These are phyloP conservation scores for Clonostachys sp. DNA, from an alignment of 2,329 filamentous ascomycete genomes.

Conservation along the genomic window DNA sequence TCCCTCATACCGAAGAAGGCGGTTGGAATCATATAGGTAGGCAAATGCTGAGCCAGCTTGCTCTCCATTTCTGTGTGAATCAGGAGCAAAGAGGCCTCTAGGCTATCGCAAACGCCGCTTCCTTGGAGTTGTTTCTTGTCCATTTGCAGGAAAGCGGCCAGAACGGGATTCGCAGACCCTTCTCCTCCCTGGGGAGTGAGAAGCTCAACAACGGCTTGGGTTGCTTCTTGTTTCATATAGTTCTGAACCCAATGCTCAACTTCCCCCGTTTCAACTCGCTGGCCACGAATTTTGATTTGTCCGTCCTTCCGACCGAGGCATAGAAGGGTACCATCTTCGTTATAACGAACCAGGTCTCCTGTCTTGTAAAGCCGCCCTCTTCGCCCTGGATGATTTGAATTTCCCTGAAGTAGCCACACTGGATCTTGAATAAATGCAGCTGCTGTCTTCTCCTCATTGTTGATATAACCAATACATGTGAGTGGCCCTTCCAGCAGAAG, in stretches of 20 bases:
- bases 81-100: background rate
- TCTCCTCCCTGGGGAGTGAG: background rate
- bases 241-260: constrained; percentile 28
- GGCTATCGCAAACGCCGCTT: background rate
- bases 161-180: background rate
- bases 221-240: background rate
- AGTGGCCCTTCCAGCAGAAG: constrained; percentile 32
- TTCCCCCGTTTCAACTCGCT: constrained; percentile 41
- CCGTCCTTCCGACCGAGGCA: constrained; percentile 52
- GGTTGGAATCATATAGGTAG: constrained; percentile 1
- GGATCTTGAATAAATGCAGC: constrained; percentile 4
- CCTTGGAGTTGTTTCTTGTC: background rate
- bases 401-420: constrained; percentile 13
- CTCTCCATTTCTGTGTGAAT: background rate
- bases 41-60: background rate
- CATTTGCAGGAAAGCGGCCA: background rate
- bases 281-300: constrained; percentile 54
- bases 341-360: constrained; percentile 38
- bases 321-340: constrained; percentile 27
- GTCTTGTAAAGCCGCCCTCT: constrained; percentile 37
- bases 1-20: constrained; percentile 1
- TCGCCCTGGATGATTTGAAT: constrained; percentile 15
- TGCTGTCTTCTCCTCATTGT: constrained; percentile 4
- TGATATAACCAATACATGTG: constrained; percentile 3
- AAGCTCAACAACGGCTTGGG: background rate